Base-by-base conservation (phyloP, 768 basidiomycete genomes). In the Hericium coralloides region DNA sequence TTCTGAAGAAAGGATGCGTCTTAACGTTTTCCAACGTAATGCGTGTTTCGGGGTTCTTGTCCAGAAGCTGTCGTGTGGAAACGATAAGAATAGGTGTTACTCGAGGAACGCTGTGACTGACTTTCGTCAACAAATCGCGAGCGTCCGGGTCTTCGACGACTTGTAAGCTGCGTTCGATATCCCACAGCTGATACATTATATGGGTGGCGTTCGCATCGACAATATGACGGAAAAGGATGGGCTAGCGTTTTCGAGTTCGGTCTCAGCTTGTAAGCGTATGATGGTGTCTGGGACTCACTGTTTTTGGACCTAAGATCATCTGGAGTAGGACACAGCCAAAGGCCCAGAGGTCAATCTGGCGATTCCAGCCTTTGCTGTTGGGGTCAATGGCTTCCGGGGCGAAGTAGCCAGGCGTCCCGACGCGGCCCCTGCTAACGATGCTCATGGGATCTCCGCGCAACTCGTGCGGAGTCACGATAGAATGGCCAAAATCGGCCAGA, bases 401-500 rank as follows among this genome's bases (percentile, higher is more conserved):
- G 23, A 60, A 58, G 37, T 61, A 61, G 23, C 58, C 52, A 20
- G 53, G 50, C 23, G 60, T 61, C 15, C 60, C 60, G 22, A 59
- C 58, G 12, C 48, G 51, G 37, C 43, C 23, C 20, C 8, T 60
- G 18, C 2, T 56, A 43, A n/a, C 54, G 15, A 4, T 39, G 23
- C 25, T 26, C 38, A 22, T 18, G 25, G 2, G 2, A 12, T 45
- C 25, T 2, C 17, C 38, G 39, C 23, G 25, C 17, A 23, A 23
- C 37, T 50, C 47, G 1, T 18, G 15, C 4, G 58, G 43, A 14
- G 45, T 12, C 12, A 22, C 15, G 18, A 52, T 2, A 9, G 60
- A 36, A 22, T 51, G 50, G 17, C 61, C 55, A 55, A 64, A 64
- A 45, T 64, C 63, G 38, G 60, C 56, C 20, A 65, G 52, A 20